These are phyloP conservation scores for Staphylotrichum tortipilum DNA, from an alignment of 495 filamentous ascomycete species.

Conservation along the genomic window DNA sequence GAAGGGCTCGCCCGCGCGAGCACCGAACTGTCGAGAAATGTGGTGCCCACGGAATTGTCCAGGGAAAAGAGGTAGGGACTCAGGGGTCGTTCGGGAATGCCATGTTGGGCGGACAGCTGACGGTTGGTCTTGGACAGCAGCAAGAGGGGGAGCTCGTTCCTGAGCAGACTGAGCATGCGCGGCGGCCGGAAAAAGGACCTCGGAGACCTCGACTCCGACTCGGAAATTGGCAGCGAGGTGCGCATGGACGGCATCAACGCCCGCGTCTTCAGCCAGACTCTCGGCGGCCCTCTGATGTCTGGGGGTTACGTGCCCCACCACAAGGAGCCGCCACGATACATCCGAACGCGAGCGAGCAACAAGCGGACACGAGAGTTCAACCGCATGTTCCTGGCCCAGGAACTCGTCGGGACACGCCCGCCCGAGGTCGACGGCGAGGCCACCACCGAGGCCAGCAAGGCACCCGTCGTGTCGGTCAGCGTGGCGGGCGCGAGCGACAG, in stretches of 20 bases:
- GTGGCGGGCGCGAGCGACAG: constrained; percentile 31
- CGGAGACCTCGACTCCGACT: constrained; percentile 58
- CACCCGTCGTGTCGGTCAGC: constrained; percentile 28
- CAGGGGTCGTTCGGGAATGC: not conserved
- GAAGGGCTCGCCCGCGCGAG: constrained; percentile 34
- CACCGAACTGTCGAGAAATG: constrained; percentile 27
- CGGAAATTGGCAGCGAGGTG: constrained; percentile 55
- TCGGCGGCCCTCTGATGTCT: constrained; percentile 59
- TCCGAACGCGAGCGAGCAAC: constrained; percentile 70
- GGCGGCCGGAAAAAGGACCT: constrained; percentile 62
- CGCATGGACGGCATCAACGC: constrained; percentile 75
- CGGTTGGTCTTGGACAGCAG: not conserved
- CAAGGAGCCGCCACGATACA: constrained; percentile 84
- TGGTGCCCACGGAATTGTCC: constrained; percentile 24
- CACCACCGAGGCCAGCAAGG: constrained; percentile 12
- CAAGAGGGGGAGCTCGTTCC: constrained; percentile 82
- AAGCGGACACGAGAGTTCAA: constrained; percentile 81
- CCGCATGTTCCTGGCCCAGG: constrained; percentile 83
- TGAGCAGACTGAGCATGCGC: constrained; percentile 71
- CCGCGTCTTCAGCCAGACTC: constrained; percentile 50
- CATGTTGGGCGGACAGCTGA: constrained; percentile 1
- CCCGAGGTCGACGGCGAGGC: constrained; percentile 2
- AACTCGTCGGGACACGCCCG: constrained; percentile 50
- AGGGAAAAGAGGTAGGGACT: constrained; percentile 61
- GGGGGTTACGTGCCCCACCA: constrained; percentile 78